Percentiles rank a stretch among this genome's conserved stretches.
phyloP scores from a whole-genome alignment of 208 protist genomes.

The Entamoeba dispar region DNA sequence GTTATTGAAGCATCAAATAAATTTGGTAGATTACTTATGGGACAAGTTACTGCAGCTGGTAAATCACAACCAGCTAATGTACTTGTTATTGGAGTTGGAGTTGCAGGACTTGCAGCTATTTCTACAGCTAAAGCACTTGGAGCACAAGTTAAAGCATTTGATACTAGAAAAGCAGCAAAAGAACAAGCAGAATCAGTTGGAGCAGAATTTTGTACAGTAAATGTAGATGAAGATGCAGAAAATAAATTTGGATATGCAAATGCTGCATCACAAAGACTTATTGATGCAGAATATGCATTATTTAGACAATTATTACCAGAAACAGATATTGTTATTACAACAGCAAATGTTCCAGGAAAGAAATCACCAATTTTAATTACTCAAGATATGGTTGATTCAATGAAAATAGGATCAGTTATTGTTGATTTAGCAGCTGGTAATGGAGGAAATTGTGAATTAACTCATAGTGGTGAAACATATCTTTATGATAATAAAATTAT shows the following conservation, averaged over 20 bases:
- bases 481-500: constrained; percentile 41
- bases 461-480: constrained; percentile 42
- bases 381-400: constrained; percentile 49
- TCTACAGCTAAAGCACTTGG: constrained; percentile 56
- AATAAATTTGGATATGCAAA: constrained; percentile 61
- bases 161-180: constrained; percentile 49
- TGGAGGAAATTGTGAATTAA: constrained; percentile 59
- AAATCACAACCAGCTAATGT: constrained; percentile 50
- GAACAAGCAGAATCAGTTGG: constrained; percentile 57
- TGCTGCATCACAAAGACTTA: constrained; percentile 53
- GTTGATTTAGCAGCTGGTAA: constrained; percentile 61
- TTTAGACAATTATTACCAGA: constrained; percentile 50
- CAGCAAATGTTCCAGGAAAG: constrained; percentile 59
- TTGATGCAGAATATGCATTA: constrained; percentile 53
- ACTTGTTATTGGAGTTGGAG: constrained; percentile 56
- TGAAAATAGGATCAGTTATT: constrained; percentile 58
- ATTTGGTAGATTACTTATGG: constrained; percentile 13
- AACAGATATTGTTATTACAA: constrained; percentile 73
- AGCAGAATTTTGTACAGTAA: constrained; percentile 54
- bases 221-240: constrained; percentile 46
- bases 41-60: constrained; percentile 56
- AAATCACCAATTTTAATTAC: constrained; percentile 50
- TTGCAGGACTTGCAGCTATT: constrained; percentile 61
- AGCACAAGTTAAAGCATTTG: constrained; percentile 62
- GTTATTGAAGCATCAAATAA: constrained; percentile 18